These are phyloP conservation scores for Nakazawaea peltata DNA, from an alignment of 805 yeast genomes.

Conservation along the genomic window DNA sequence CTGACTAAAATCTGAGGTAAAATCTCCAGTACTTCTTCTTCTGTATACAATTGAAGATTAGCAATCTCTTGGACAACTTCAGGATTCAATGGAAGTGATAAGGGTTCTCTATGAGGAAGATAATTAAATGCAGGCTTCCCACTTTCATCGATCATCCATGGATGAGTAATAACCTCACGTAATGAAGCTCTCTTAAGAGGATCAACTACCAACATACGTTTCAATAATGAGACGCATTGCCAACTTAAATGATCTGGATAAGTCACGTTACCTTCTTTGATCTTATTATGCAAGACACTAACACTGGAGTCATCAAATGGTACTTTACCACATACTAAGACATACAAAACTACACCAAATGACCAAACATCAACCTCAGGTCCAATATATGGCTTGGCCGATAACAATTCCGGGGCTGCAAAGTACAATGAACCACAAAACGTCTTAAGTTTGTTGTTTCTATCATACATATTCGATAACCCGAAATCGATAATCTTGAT, in stretches of 20 bases:
- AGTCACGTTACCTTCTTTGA: constrained; percentile 85
- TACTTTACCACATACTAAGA: constrained; percentile 93
- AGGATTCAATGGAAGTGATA: constrained; percentile 59
- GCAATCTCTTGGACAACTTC: constrained; percentile 69
- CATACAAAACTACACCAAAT: constrained; percentile 93
- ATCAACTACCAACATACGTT: constrained; percentile 88
- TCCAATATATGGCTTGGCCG: constrained; percentile 88
- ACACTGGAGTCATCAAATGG: constrained; percentile 97
- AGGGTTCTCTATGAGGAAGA: constrained; percentile 72
- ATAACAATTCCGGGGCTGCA: constrained; percentile 95
- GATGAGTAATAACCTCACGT: constrained; percentile 74
- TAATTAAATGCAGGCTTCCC: constrained; percentile 52
- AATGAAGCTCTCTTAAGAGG: constrained; percentile 75
- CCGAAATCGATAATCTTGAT: constrained; percentile 96
- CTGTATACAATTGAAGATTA: constrained; percentile 70
- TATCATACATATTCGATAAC: constrained; percentile 76
- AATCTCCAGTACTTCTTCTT: constrained; percentile 46
- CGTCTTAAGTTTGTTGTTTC: constrained; percentile 68
- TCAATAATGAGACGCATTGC: constrained; percentile 72
- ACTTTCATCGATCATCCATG: constrained; percentile 93
- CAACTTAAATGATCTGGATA: constrained; percentile 77
- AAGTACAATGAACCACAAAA: constrained; percentile 96
- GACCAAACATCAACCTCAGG: constrained; percentile 99
- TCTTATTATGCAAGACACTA: constrained; percentile 85
- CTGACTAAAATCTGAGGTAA: constrained; percentile 53